phyloP scores from a whole-genome alignment of 1,284 basidiomycete species.

The Abortiporus biennis region DNA sequence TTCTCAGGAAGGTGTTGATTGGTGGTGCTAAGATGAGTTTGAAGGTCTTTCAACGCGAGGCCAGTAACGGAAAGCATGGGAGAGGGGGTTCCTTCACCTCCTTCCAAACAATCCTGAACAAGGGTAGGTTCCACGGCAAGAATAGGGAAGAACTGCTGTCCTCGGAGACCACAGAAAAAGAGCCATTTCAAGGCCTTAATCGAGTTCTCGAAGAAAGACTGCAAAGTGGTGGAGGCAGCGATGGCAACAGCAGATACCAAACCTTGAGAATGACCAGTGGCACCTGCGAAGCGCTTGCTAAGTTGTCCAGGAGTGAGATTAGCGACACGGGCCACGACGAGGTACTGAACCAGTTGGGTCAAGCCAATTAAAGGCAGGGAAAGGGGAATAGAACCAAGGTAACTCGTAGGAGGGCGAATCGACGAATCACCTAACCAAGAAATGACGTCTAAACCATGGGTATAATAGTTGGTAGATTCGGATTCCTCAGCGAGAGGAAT shows the following conservation, averaged over 20 bases:
- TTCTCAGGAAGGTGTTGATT: slow-evolving; percentile 81
- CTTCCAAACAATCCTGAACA: slow-evolving; percentile 83
- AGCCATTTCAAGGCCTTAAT: slow-evolving; percentile 86
- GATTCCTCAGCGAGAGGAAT: slow-evolving; percentile 65
- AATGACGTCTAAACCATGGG: slow-evolving; percentile 76
- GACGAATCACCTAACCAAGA: slow-evolving; percentile 78
- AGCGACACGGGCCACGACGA: slow-evolving; percentile 72
- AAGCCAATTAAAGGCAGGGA: slow-evolving; percentile 95
- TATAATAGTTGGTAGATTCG: slow-evolving; percentile 65
- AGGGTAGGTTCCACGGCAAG: slow-evolving; percentile 87
- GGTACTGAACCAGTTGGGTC: slow-evolving; percentile 92
- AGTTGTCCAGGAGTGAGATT: slow-evolving; percentile 79
- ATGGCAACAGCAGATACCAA: slow-evolving; percentile 90
- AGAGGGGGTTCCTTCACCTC: slow-evolving; percentile 88
- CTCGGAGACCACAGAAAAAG: slow-evolving; percentile 91
- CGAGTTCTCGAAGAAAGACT: slow-evolving; percentile 71
- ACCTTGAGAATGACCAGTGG: slow-evolving; percentile 97
- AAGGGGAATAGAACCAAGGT: slow-evolving; percentile 92
- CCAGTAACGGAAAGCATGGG: slow-evolving; percentile 94
- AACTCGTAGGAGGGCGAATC: slow-evolving; percentile 75
- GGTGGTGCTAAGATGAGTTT: slow-evolving; percentile 82
- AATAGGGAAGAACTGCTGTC: slow-evolving; percentile 93
- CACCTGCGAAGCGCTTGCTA: slow-evolving; percentile 71
- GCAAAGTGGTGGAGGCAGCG: slow-evolving; percentile 73
- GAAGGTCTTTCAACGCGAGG: slow-evolving; percentile 71